Conservation (phyloP, 805 yeast genomes). For the Candida verbasci region DNA sequence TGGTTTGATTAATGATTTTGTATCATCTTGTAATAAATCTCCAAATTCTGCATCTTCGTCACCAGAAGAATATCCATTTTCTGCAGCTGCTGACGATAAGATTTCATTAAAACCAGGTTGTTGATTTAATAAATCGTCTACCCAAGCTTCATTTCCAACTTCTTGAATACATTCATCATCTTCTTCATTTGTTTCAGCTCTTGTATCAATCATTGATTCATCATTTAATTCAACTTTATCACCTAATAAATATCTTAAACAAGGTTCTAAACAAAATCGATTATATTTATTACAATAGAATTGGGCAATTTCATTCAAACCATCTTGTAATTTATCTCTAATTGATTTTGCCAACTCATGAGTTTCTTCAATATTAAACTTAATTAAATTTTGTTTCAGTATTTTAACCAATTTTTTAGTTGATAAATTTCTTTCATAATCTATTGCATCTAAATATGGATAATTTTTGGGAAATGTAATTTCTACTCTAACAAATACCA, state of each 20-base stretch:
- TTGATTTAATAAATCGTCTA: conserved; percentile 35
- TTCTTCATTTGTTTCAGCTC: conserved; percentile 17
- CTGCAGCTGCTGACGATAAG: conserved; percentile 3
- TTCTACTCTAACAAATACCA: conserved; percentile 65
- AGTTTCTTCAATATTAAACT: conserved; percentile 72
- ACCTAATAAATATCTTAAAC: conserved; percentile 75
- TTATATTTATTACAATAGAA: conserved; percentile 52
- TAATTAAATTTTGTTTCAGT: conserved; percentile 21
- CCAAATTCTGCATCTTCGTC: conserved; percentile 27
- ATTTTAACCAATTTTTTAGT: conserved; percentile 14
- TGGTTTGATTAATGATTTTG: conserved; percentile 23
- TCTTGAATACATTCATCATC: conserved; percentile 23
- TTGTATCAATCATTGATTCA: conserved; percentile 19
- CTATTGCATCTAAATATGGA: conserved; percentile 55
- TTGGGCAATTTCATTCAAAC: conserved; percentile 51
- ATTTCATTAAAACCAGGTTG: conserved; percentile 23
- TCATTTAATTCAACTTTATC: conserved; percentile 55
- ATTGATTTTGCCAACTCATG: conserved; percentile 55
- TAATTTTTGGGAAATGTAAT: conserved; percentile 70
- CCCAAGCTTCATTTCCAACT: conserved; percentile 40
- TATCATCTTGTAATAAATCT: conserved; percentile 40
- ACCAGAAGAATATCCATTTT: conserved; percentile 17
- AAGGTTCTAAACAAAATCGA: conserved; percentile 73
- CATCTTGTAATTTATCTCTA: conserved; percentile 46
- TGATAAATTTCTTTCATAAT: conserved; percentile 7